Evolutionary conservation across 306 rosid genomes (phyloP), one percentile per base, ranked within the genome.

Genomic region (Fragaria ananassa): DNA sequence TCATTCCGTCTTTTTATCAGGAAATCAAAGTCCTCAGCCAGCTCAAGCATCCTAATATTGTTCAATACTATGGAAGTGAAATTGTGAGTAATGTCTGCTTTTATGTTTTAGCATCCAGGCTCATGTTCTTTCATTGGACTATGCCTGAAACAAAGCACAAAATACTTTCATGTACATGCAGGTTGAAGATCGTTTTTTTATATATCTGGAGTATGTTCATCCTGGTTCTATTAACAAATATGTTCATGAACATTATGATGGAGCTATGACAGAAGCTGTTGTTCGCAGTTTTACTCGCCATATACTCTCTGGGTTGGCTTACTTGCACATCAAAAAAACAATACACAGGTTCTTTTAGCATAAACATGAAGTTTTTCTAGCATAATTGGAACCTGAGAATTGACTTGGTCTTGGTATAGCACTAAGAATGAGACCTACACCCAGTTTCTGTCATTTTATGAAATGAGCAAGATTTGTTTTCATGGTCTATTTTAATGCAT

Each of bases 171-270:
- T 81, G 76, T 76, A 62, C 70, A 65, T 74, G 81, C 88, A 96
- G 99, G 81, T 92, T 73, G 89, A 87, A 42, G 96, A 91, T 86
- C 83, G 81, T 80, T 92, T 96, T 70, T 91, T 82, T 76, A 96
- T 96, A 78, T 96, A 89, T 86, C 81, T 96, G 85, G 99, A 96
- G 80, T 96, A 91, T 71, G 89, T 96, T 68, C 90, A 92, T 85
- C 99, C 99, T 21, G 98, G 99, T 70, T 96, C 99, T 56, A 96
- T 96, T 27, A 89, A 88, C 79, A 96, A 89, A 77, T 96, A 92
- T 64, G 99, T 88, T 44, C 96, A 92, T 18, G 99, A 96, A 17
- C 99, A 96, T 72, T 91, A 86, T 68, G 89, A 86, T 68, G 99
- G 99, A 66, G 99, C 99, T 53, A 88, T 96, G 41, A 96, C 97